These are phyloP conservation scores for Heritiera littoralis DNA, from an alignment of 345 rosid genomes.

Conservation along the genomic window DNA sequence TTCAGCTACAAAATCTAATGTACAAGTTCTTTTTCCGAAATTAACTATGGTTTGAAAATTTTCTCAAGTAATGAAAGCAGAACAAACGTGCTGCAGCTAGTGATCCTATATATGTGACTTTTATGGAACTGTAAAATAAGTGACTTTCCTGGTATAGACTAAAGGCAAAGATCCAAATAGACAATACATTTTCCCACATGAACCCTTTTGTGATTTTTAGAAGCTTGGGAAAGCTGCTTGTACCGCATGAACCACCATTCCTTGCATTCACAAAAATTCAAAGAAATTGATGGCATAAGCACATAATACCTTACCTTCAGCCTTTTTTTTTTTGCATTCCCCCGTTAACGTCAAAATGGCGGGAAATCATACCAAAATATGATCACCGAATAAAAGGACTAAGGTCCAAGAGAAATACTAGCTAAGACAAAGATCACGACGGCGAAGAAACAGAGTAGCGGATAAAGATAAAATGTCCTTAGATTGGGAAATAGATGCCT, in stretches of 20 bases:
- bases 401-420: not conserved
- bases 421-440: not conserved
- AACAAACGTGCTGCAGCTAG: no score
- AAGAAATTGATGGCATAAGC: not conserved
- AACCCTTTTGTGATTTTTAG: not conserved
- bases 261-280: not conserved
- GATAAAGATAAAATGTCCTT: not conserved
- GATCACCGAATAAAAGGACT: not conserved
- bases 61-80: not conserved
- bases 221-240: not conserved
- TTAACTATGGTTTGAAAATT: not conserved
- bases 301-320: not conserved
- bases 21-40: not conserved
- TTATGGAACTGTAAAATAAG: no score
- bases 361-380: not conserved
- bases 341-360: not conserved
- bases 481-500: not conserved
- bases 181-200: not conserved
- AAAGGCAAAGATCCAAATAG: no score
- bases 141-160: no score
- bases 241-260: not conserved
- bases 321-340: not conserved
- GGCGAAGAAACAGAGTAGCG: not conserved
- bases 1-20: not conserved
- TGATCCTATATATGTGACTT: no score